These are phyloP conservation scores for Trypanosoma melophagium DNA, from an alignment of 208 protist genomes.

Conservation along the genomic window DNA sequence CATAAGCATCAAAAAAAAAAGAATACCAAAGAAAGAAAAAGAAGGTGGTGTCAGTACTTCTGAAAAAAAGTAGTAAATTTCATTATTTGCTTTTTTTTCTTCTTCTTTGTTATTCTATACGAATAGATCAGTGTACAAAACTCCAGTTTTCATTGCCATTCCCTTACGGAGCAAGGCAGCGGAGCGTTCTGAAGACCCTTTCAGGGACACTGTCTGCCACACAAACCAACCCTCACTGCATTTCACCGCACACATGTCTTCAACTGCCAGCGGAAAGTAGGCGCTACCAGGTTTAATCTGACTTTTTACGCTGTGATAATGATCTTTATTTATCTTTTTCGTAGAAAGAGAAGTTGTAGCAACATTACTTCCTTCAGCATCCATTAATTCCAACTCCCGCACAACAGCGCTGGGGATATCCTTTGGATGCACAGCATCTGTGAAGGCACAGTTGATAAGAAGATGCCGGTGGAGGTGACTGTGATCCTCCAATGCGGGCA, in stretches of 20 bases:
- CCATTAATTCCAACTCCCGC: constrained; percentile 53
- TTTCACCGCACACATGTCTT: constrained; percentile 70
- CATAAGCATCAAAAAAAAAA: too few species aligned
- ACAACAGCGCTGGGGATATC: constrained; percentile 44
- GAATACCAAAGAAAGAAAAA: not conserved
- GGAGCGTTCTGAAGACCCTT: constrained; percentile 54
- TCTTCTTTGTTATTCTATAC: constrained; percentile 13
- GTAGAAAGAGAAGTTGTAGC: too few species aligned
- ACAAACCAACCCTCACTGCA: constrained; percentile 79
- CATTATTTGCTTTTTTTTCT: too few species aligned
- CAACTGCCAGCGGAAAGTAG: constrained; percentile 69
- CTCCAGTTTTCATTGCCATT: constrained; percentile 80
- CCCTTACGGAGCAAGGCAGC: constrained; percentile 75
- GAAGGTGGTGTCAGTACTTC: too few species aligned
- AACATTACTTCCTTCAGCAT: constrained; percentile 9
- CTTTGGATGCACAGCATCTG: constrained; percentile 59
- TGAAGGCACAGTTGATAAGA: constrained; percentile 67
- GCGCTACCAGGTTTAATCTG: constrained; percentile 67
- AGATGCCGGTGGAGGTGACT: constrained; percentile 33
- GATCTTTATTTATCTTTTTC: not conserved
- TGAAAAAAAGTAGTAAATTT: too few species aligned
- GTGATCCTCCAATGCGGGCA: constrained; percentile 3
- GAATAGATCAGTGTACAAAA: constrained; percentile 77
- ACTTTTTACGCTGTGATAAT: not conserved
- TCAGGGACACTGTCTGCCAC: constrained; percentile 66